Evolutionary conservation across 2,329 filamentous ascomycete genomes (phyloP).

Genomic region (Fusarium domesticum): DNA sequence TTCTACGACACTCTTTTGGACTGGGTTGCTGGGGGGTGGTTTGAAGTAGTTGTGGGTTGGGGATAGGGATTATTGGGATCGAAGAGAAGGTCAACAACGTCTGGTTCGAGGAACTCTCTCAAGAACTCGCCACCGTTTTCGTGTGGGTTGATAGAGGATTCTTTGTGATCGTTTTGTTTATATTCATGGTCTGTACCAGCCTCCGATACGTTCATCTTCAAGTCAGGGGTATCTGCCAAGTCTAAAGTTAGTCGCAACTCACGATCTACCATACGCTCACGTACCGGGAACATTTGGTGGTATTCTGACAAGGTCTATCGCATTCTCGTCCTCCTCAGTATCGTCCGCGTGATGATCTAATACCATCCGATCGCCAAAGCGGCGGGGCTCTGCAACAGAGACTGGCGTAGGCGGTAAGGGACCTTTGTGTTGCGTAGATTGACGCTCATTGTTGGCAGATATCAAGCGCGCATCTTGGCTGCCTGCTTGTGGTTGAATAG

Average conservation of each 20-base stretch:
- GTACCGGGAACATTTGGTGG: background rate
- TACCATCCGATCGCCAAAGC: background rate
- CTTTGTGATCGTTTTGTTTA: too few species aligned
- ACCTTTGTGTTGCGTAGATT: background rate
- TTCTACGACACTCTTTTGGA: slow-evolving; percentile 17
- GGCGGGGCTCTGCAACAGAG: background rate
- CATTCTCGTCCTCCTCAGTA: background rate
- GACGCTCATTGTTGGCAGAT: background rate
- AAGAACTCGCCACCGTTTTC: background rate
- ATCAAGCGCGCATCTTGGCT: background rate
- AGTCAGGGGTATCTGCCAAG: background rate
- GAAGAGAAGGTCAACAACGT: slow-evolving; percentile 12
- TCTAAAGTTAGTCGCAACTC: background rate
- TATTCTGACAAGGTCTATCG: background rate
- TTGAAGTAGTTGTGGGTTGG: background rate
- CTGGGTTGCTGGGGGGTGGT: background rate
- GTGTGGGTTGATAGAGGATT: background rate
- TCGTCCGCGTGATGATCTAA: background rate
- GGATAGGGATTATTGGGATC: background rate
- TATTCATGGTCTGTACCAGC: background rate
- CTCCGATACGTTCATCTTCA: background rate
- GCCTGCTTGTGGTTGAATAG: background rate
- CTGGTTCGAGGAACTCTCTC: slow-evolving; percentile 2
- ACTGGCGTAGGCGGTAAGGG: background rate
- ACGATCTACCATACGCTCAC: background rate